Evolutionary conservation across 768 basidiomycete genomes (phyloP), one percentile per base, ranked within the genome.

Genomic region (Exsudoporus frostii): DNA sequence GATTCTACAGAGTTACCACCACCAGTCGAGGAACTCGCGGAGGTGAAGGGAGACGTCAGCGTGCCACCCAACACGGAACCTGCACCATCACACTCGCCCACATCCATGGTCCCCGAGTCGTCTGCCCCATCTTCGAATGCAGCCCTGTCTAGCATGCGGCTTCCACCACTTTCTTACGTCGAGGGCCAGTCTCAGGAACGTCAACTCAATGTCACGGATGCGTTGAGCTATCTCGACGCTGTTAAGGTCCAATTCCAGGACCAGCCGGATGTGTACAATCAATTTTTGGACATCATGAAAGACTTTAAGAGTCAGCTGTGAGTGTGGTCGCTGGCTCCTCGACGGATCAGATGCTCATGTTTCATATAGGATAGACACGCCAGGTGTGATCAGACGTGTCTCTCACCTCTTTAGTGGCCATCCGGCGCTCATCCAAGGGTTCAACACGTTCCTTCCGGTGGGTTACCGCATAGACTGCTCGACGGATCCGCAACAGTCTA

Each of bases 391-490:
- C 65, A 86, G 86, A 65, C 91, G 95, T 48, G 96, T 98, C 27
- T 96, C 95, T 1, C 82, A 86, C 45, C 84, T 99, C 24, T 98
- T 99, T 74, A 83, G 85, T 51, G 92, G 91, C 2, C 92, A 97
- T 63, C 91, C 92, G 0, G 67, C 76, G 6, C 87, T 99, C 55
- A 98, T 99, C 42, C 92, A 96, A 70, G 95, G 95, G 10, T 99
- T 99, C 80, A 98, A 98, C 73, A 97, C 94, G 0, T 99, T 98
- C 73, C 80, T 99, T 11, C 96, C 96, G 4, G 79, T 83, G 20
- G 96, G 96, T 15, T 99, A 98, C 66, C 86, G 90, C 44, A 98
- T 99, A 68, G 92, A 96, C 59, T 87, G 85, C 60, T 79, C 79
- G 14, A 74, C 73, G 30, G 85, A 89, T 61, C 71, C 79, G n/a